Conservation (phyloP, 257 asterid species). For the Ballota nigra region DNA sequence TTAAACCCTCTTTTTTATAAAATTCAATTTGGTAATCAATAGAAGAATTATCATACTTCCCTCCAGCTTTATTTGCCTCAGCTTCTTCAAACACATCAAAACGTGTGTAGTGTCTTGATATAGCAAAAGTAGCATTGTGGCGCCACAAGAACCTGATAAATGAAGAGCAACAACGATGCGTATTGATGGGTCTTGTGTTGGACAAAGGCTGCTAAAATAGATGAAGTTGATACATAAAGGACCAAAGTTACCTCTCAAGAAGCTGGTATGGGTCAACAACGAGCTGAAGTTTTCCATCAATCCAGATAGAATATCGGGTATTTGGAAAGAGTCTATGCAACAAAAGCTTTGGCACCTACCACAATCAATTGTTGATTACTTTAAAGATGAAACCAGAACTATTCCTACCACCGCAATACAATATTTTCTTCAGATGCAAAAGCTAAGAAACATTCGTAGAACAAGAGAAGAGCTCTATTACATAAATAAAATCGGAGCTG, state of each 20-base stretch:
- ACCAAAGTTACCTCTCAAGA: slow-evolving; percentile 73
- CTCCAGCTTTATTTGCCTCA: slow-evolving; percentile 92
- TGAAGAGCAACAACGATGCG: slow-evolving; percentile 3
- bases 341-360: slow-evolving; percentile 91
- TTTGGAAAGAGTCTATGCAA: slow-evolving; percentile 93
- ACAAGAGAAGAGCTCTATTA: slow-evolving; percentile 16
- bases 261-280: slow-evolving; percentile 91
- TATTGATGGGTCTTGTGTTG: neutral
- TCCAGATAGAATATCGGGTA: slow-evolving; percentile 86
- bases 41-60: slow-evolving; percentile 72
- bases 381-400: slow-evolving; percentile 1
- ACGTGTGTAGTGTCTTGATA: slow-evolving; percentile 85
- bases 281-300: slow-evolving; percentile 95
- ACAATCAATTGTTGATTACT: slow-evolving; percentile 22
- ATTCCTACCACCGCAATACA: slow-evolving; percentile 13
- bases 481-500: slow-evolving; percentile 7
- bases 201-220: slow-evolving; percentile 3
- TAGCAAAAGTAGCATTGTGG: slow-evolving; percentile 83
- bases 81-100: slow-evolving; percentile 96
- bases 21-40: slow-evolving; percentile 80
- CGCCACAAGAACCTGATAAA: slow-evolving; percentile 89
- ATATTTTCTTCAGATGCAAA: slow-evolving; percentile 10
- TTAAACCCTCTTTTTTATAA: slow-evolving; percentile 82
- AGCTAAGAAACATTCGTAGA: neutral
- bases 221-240: slow-evolving; percentile 13